Evolutionary conservation across 139 green algal genomes (phyloP).

Genomic region (Tetradesmus obliquus): DNA sequence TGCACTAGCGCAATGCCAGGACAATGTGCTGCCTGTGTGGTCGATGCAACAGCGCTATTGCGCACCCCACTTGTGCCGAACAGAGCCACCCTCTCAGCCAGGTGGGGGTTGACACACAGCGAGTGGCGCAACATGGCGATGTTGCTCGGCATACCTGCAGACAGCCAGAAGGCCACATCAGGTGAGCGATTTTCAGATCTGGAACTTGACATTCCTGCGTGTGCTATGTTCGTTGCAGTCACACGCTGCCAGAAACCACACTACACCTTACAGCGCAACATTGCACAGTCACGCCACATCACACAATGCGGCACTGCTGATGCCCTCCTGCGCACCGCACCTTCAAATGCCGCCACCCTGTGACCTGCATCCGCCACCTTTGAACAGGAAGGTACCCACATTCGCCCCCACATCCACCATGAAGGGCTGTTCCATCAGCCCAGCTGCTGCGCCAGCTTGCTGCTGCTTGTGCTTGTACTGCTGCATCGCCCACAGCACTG

Average conservation of each 20-base stretch:
- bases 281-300: too few relatives aligned
- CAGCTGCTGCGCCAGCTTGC: neutral
- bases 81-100: conserved; percentile 29
- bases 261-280: too few relatives aligned
- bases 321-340: neutral
- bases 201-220: too few relatives aligned
- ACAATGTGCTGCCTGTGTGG: too few relatives aligned
- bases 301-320: too few relatives aligned
- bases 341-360: conserved; percentile 42
- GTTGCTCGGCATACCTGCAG: conserved; percentile 40
- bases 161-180: too few relatives aligned
- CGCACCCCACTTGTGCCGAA: conserved; percentile 7
- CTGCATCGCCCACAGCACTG: neutral
- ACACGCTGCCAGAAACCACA: too few relatives aligned
- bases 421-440: neutral
- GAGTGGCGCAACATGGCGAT: conserved; percentile 28
- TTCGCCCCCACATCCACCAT: conserved; percentile 48
- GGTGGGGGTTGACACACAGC: conserved; percentile 41
- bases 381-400: conserved; percentile 44
- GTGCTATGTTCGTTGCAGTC: too few relatives aligned
- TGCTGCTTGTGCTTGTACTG: neutral
- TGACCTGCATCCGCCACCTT: conserved; percentile 26
- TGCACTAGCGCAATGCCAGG: too few relatives aligned
- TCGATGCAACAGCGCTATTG: too few relatives aligned
- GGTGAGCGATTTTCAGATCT: too few relatives aligned